Base-by-base conservation (phyloP, 768 basidiomycete genomes). In the Rhodotorula sphaerocarpa region DNA sequence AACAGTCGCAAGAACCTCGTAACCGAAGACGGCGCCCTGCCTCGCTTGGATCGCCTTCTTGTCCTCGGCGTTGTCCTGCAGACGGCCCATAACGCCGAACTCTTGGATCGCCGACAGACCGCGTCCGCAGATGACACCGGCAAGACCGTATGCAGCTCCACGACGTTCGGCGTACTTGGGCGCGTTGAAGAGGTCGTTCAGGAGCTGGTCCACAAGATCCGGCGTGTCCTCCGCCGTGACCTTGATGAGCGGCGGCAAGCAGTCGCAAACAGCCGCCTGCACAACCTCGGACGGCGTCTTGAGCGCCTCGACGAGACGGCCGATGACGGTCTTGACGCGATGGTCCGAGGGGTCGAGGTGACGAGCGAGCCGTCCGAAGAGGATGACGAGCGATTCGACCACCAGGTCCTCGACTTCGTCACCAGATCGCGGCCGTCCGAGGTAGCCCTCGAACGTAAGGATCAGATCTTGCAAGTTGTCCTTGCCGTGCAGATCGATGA, bases 81-180 rank as follows among this genome's bases (percentile, higher is more conserved):
- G 78, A 27, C 86, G 83, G 15, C 77, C 78, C 66, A 95, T 82
- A 46, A 96, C 78, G 56, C 85, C 79, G 73, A 86, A 87, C 73
- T 90, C 85, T 73, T 91, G 90, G 78, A 97, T 83, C 0, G 84
- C 83, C 0, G 82, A 79, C 33, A 97, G 82, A 2, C 95, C 95
- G 2, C 85, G 81, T n/a, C 95, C 95, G 71, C 87, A 88, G 73
- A 96, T 80, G 46, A 89, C 82, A 31, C 95, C 95, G 3, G 93
- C 90, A 25, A 99, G 77, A 45, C 93, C 95, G 74, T 96, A 97
- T 2, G 93, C 92, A 2, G 93, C 92, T 36, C 95, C 95, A n/a
- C 93, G 83, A n/a, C 95, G 83, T 54, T 83, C 81, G 15, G 89
- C 93, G 72, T 99, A 97, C 74, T 91, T 96, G 12, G 83, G 78